Base-by-base conservation (phyloP, 148 eudicot species). In the Chenopodium album region DNA sequence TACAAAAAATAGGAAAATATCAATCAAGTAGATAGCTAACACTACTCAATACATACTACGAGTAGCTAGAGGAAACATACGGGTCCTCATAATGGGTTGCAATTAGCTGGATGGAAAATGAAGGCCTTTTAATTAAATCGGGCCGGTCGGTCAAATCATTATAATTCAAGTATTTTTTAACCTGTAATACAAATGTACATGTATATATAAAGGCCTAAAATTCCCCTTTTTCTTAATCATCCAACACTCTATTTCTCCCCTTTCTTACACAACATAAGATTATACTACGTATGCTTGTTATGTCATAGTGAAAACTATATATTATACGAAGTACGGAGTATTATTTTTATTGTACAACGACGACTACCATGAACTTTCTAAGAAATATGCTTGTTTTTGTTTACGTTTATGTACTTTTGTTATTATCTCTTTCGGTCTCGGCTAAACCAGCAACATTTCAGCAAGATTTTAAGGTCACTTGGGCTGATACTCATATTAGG, bases 381-480 rank as follows among this genome's bases (percentile, higher is more conserved):
- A 72, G 22, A 6, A 75, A 65, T 32, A 34, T 76, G 54, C 12
- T 54, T 23, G 59, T 46, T 68, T 50, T 26, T 4, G 3, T 79
- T 83, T 4, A 75, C 32, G 46, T 84, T 22, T 62, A 28, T 75
- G 59, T 10, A 44, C 4, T 34, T 3, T 41, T 41, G 44, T 29
- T 79, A 41, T 3, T 84, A 13, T 56, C 5, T 79, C 3, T 68
- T 32, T 44, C 31, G 22, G 78, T 79, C 41, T 75, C 72, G 9
- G 90, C 82, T 22, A 85, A 87, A 70, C 94, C 97, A 1, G 98
- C 98, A 52, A 89, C 90, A 32, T 94, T 94, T 84, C 77, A 80
- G 7, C 89, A 94, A 48, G 98, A 94, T 68, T 94, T 94, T 73
- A 70, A 76, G 46, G 75, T 90, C 34, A 90, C 97, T 9, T 94